A percentile compares a stretch with the other conserved stretches of the same genome.
Conservation (phyloP, 1,284 basidiomycete species). For the Ceratobasidium theobromae region DNA sequence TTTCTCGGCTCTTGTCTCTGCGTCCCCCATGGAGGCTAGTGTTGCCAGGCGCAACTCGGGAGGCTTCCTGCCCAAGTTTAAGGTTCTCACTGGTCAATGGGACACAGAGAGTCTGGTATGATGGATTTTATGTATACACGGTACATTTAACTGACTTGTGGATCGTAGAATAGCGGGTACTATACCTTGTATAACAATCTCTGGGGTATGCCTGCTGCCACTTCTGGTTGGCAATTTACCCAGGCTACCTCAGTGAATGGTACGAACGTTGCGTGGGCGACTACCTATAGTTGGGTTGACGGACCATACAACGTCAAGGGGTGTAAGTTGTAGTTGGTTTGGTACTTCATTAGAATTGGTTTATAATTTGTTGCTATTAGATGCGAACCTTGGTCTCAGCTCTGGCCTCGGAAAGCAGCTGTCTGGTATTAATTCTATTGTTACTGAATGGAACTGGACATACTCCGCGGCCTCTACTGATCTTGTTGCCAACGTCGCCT, state of each 20-base stretch:
- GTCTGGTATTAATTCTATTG: constrained; percentile 43
- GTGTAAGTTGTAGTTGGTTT: too few relatives aligned
- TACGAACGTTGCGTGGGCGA: constrained; percentile 32
- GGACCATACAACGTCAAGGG: constrained; percentile 35
- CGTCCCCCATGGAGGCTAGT: constrained; percentile 6
- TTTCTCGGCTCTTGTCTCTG: constrained; percentile 21
- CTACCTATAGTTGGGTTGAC: constrained; percentile 33
- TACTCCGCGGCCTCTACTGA: constrained; percentile 44
- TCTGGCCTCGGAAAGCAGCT: constrained; percentile 41
- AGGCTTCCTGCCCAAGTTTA: neutral
- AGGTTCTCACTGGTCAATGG: constrained; percentile 26
- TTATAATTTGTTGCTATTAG: too few relatives aligned
- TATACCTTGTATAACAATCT: constrained; percentile 30
- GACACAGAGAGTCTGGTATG: constrained; percentile 31
- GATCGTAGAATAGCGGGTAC: neutral
- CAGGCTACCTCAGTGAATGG: constrained; percentile 29
- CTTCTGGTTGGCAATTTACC: constrained; percentile 31
- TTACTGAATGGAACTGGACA: constrained; percentile 44
- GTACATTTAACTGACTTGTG: neutral
- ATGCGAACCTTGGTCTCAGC: constrained; percentile 31
- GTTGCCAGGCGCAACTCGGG: too few relatives aligned
- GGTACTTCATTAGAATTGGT: too few relatives aligned
- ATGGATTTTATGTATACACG: neutral
- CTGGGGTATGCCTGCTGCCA: constrained; percentile 30
- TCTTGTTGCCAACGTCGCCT: constrained; percentile 46